Evolutionary conservation across 768 basidiomycete genomes (phyloP).

Genomic region (Hortiboletus campestris): DNA sequence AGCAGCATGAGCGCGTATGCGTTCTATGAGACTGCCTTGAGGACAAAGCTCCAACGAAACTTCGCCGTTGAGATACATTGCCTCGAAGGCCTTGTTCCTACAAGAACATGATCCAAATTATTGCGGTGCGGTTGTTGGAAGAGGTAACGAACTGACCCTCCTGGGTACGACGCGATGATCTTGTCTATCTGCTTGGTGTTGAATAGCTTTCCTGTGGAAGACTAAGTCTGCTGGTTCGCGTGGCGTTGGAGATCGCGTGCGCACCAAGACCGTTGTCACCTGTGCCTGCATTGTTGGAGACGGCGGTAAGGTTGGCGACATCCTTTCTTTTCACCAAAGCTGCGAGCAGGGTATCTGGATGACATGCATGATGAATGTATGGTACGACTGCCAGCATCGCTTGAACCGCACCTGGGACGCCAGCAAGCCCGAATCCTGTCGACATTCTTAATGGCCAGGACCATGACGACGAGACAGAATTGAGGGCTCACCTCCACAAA

Average conservation of each 20-base stretch:
- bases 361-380: not conserved
- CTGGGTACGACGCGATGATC: constrained; percentile 88
- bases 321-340: constrained; percentile 75
- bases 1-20: constrained; percentile 84
- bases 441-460: not conserved
- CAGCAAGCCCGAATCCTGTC: constrained; percentile 85
- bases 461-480: not conserved
- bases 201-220: constrained; percentile 61
- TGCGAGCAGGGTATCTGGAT: constrained; percentile 73
- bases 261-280: constrained; percentile 69
- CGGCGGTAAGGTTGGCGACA: constrained; percentile 71
- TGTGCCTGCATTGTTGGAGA: constrained; percentile 86
- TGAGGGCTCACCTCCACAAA: constrained; percentile 70
- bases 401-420: constrained; percentile 66
- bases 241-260: not conserved
- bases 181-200: constrained; percentile 75
- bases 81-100: constrained; percentile 86
- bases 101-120: not conserved
- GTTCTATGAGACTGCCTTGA: constrained; percentile 87
- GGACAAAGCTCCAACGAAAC: constrained; percentile 88
- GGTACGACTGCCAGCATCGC: not conserved
- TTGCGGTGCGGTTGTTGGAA: not conserved
- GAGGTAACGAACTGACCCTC: constrained; percentile 50
- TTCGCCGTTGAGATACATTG: constrained; percentile 73
- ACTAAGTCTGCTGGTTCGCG: not conserved